A percentile compares a stretch with the other conserved stretches of the same genome.
These are phyloP conservation scores for Geotrichum siamense DNA, from an alignment of 1,139 yeast species.

Conservation along the genomic window DNA sequence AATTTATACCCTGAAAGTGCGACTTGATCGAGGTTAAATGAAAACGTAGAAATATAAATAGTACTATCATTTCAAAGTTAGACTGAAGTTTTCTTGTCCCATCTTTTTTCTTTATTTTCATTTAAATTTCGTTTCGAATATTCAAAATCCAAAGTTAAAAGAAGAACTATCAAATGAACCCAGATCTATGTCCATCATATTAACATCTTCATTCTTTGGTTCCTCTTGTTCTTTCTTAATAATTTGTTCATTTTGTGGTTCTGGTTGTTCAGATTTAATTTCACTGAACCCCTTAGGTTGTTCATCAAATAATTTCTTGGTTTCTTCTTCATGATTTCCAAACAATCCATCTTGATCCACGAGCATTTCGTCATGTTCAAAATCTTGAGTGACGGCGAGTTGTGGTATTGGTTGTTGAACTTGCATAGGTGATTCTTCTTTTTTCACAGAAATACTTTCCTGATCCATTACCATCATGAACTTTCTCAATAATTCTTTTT, in stretches of 20 bases:
- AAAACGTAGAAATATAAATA: too few species aligned
- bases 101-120: too few species aligned
- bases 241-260: too few species aligned
- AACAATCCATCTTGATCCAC: not conserved
- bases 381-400: too few species aligned
- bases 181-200: not conserved
- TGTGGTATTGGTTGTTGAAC: not conserved
- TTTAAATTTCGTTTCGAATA: too few species aligned
- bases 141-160: constrained; percentile 6
- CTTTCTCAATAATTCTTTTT: constrained; percentile 22
- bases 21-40: too few species aligned
- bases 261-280: not conserved
- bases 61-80: too few species aligned
- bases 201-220: not conserved
- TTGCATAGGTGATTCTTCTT: not conserved
- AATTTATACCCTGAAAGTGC: too few species aligned
- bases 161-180: constrained; percentile 1
- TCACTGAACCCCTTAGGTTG: not conserved
- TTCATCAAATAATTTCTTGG: too few species aligned
- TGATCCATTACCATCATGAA: constrained; percentile 24
- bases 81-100: too few species aligned
- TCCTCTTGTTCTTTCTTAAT: not conserved
- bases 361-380: not conserved
- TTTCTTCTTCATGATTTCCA: not conserved
- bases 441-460: not conserved